These are phyloP conservation scores for Amauroascus niger DNA, from an alignment of 2,329 filamentous ascomycete species.

Conservation along the genomic window DNA sequence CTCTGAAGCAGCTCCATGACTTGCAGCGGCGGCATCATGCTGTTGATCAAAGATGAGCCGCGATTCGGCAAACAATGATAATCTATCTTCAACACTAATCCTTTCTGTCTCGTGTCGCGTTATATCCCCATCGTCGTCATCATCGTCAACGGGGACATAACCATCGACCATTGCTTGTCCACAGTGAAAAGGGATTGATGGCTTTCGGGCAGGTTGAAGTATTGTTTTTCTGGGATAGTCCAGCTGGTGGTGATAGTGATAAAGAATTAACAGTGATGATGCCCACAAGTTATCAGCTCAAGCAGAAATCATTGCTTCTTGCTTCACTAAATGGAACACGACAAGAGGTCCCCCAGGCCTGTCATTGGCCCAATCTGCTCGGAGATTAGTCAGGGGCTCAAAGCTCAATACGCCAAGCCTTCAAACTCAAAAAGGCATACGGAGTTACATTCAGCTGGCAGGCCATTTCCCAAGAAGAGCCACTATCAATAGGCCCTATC, in stretches of 20 bases:
- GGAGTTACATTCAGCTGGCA: no score
- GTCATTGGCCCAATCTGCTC: no score
- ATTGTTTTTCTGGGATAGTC: neutral
- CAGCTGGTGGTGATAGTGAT: neutral
- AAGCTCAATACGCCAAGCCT: no score
- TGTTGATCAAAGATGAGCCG: conserved; percentile 8
- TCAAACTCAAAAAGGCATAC: no score
- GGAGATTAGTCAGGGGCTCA: no score
- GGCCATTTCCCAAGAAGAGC: no score
- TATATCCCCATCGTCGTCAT: conserved; percentile 13
- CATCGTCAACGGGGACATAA: conserved; percentile 16
- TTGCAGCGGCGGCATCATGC: neutral
- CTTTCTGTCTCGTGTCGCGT: neutral
- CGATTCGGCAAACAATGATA: neutral
- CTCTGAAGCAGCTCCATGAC: neutral
- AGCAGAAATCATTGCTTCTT: neutral
- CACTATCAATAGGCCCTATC: no score
- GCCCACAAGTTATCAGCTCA: neutral
- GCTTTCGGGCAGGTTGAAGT: neutral
- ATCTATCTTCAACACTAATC: neutral
- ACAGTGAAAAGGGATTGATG: neutral
- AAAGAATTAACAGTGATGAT: neutral
- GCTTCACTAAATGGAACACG: neutral
- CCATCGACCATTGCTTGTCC: conserved; percentile 14
- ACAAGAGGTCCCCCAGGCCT: no score